Conservation (phyloP, 441 rosid species). For the Brassica balearica region DNA sequence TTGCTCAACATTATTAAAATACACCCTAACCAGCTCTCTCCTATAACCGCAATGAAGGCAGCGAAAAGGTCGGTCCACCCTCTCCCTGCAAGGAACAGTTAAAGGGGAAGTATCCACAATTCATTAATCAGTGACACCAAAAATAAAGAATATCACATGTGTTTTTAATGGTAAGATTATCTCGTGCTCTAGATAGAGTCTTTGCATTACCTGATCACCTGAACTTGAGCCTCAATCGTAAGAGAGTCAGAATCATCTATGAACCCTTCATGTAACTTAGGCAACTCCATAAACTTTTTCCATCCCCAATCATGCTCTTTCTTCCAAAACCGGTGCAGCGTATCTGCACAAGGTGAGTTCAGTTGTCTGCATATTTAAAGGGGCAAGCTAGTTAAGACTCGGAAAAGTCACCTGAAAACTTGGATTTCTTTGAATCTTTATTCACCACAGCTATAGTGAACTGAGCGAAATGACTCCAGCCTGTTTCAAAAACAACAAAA, state of each 20-base stretch:
- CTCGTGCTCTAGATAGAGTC: too few species aligned
- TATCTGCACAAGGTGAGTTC: conserved; percentile 59
- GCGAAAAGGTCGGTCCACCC: conserved; percentile 91
- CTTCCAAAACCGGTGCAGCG: conserved; percentile 92
- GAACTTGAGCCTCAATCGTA: conserved; percentile 94
- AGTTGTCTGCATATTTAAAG: conserved; percentile 39
- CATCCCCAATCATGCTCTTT: conserved; percentile 99
- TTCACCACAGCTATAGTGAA: conserved; percentile 96
- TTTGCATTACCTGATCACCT: conserved; percentile 73
- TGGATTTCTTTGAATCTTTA: conserved; percentile 86
- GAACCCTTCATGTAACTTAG: conserved; percentile 69
- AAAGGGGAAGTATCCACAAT: neutral
- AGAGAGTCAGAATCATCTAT: conserved; percentile 78
- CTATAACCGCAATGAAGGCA: conserved; percentile 94
- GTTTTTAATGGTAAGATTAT: neutral
- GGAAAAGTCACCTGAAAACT: conserved; percentile 71
- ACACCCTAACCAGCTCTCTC: conserved; percentile 97
- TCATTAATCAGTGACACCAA: conserved; percentile 7
- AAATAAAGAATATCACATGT: conserved; percentile 3
- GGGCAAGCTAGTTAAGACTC: conserved; percentile 12
- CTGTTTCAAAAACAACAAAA: conserved; percentile 50
- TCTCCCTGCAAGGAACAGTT: conserved; percentile 62
- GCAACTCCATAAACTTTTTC: conserved; percentile 96
- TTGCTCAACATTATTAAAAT: conserved; percentile 89
- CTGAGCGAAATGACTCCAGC: conserved; percentile 99